Percentiles rank a stretch among this genome's conserved stretches.
Conservation (phyloP, 768 basidiomycete genomes). For the Amanita jacksonii region DNA sequence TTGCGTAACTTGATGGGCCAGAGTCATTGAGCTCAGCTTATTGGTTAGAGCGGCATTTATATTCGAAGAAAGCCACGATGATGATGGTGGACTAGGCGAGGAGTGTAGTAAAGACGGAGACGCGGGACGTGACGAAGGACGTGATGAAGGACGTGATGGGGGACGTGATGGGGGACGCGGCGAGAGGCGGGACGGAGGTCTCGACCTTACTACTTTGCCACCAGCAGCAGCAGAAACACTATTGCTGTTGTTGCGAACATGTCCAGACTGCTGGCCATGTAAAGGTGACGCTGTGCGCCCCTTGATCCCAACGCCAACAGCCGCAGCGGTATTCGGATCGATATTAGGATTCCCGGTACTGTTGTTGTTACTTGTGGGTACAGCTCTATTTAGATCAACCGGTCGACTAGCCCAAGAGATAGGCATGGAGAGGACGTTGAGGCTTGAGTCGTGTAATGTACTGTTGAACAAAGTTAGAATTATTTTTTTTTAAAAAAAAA, state of each 20-base stretch:
- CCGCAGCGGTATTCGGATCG: too few relatives aligned
- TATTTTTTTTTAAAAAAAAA: background rate
- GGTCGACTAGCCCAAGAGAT: conserved; percentile 1
- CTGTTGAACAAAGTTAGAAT: background rate
- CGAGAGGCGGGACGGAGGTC: too few relatives aligned
- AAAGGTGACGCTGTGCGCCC: too few relatives aligned
- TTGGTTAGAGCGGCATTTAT: too few relatives aligned
- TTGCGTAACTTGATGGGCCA: background rate
- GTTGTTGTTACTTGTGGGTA: background rate
- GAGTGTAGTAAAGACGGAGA: background rate
- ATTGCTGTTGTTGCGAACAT: background rate
- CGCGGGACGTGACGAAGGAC: background rate
- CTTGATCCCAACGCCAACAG: too few relatives aligned
- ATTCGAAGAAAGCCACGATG: background rate
- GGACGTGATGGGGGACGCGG: too few relatives aligned
- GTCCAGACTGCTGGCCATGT: too few relatives aligned
- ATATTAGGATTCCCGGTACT: background rate
- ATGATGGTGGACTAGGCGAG: background rate
- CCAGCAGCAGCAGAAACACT: background rate
- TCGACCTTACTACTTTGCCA: too few relatives aligned
- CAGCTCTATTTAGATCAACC: conserved; percentile 1
- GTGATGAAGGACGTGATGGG: background rate
- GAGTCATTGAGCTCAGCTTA: too few relatives aligned
- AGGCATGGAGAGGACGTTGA: background rate
- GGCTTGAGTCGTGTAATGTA: background rate